Conservation (phyloP, 169 alveolate species). For the Eimeria falciformis region DNA sequence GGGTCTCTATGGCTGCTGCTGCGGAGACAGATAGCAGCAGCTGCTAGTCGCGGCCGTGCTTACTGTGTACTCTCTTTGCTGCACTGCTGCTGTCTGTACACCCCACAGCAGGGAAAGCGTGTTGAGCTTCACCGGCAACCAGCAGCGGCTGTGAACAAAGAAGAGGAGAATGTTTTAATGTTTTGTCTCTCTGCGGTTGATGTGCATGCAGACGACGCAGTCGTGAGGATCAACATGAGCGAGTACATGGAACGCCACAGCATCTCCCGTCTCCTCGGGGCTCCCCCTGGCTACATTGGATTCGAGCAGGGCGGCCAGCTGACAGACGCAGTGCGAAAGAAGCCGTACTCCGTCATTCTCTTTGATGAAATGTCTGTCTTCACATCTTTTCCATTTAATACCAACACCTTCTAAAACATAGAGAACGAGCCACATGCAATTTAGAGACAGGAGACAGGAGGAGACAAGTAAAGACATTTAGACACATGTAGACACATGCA, state of each 20-base stretch:
- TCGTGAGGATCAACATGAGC: slow-evolving; percentile 92
- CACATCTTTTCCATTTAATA: too few relatives aligned
- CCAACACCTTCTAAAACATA: too few relatives aligned
- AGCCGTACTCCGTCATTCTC: slow-evolving; percentile 90
- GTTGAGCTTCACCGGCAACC: too few relatives aligned
- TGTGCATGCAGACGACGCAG: slow-evolving; percentile 63
- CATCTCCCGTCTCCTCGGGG: slow-evolving; percentile 92
- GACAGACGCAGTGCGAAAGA: slow-evolving; percentile 91
- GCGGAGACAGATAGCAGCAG: too few relatives aligned
- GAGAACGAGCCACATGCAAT: too few relatives aligned
- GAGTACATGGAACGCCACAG: slow-evolving; percentile 94
- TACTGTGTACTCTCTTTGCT: neutral
- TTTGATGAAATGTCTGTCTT: slow-evolving; percentile 89
- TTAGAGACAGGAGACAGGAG: neutral
- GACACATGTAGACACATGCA: neutral
- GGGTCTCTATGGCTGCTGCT: too few relatives aligned
- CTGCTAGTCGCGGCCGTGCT: too few relatives aligned
- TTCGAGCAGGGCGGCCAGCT: slow-evolving; percentile 92
- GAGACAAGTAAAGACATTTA: too few relatives aligned
- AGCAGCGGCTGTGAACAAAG: too few relatives aligned
- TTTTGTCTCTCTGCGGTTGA: neutral
- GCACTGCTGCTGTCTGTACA: too few relatives aligned
- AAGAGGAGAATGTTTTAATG: too few relatives aligned
- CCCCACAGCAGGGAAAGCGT: too few relatives aligned
- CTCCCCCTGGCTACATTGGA: slow-evolving; percentile 95